Base-by-base conservation (phyloP, 441 rosid genomes). In the Lagerstroemia fauriei region DNA sequence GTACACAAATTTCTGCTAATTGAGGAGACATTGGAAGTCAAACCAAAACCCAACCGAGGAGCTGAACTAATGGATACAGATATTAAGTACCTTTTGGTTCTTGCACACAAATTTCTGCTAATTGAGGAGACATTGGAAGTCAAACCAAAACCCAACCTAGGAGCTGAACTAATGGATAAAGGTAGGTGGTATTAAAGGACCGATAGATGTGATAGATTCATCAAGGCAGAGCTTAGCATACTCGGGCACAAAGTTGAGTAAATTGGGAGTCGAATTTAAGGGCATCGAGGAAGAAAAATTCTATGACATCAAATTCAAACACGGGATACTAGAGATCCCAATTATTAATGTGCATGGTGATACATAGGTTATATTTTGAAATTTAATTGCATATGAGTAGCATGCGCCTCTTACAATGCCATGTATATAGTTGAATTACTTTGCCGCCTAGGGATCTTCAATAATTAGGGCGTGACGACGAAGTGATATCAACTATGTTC, bases 221-320 rank as follows among this genome's bases (percentile, higher is more conserved):
- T 20, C 10, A 34, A 9, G 46, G 24, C 1, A 0, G 34, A 20
- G 14, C 16, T 47, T 31, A 4, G 78, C 73, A 9, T 76, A 68
- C 69, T 84, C 84, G 4, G 85, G 81, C 0, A 76, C 53, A 7
- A 82, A 85, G 82, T 82, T 85, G 59, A 25, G 57, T 17, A 76
- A 82, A 70, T 78, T 78, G 0, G 89, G 87, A 41, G 79, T 85
- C 75, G 65, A 61, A 65, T 80, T 87, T 59, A 44, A 50, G 75
- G 47, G 59, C 7, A 68, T 0, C 0, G 61, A 17, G 0, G 66
- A 22, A 13, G 1, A 9, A 0, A 51, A 71, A 50, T 34, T 74
- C 16, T 73, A 83, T 24, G 77, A 83, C 38, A 77, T 85, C 18
- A 51, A 71, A n/a, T 87, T 79, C n/a, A 22, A 76, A 29, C 11